These are phyloP conservation scores for Epichloe sylvatica DNA, from an alignment of 2,329 filamentous ascomycete species.

Conservation along the genomic window DNA sequence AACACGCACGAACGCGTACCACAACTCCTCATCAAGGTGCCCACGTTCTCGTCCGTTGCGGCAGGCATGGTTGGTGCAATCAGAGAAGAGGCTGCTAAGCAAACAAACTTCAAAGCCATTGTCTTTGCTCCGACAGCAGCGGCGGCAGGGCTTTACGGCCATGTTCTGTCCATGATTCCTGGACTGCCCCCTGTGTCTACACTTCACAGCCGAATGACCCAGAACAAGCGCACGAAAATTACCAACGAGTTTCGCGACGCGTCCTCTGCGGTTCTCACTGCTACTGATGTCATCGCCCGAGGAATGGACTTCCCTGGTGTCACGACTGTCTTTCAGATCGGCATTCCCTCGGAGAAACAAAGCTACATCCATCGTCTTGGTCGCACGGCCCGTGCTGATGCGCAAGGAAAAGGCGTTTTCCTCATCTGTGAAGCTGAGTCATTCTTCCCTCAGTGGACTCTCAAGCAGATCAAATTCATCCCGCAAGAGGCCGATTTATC, in stretches of 20 bases:
- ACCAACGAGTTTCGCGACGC: conserved; percentile 49
- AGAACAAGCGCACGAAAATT: conserved; percentile 36
- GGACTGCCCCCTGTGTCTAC: conserved; percentile 29
- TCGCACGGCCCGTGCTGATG: conserved; percentile 51
- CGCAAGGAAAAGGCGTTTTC: conserved; percentile 48
- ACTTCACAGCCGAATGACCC: conserved; percentile 38
- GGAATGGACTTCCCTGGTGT: conserved; percentile 63
- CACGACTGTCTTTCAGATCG: conserved; percentile 51
- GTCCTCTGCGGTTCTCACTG: conserved; percentile 42
- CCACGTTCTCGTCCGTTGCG: conserved; percentile 56
- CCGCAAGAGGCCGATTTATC: conserved; percentile 31
- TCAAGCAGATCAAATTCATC: conserved; percentile 41
- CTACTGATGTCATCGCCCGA: conserved; percentile 57
- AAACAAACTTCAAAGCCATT: conserved; percentile 63
- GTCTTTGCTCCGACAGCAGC: conserved; percentile 57
- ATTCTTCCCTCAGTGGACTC: conserved; percentile 34
- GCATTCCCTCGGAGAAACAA: conserved; percentile 44
- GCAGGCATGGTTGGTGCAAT: conserved; percentile 45
- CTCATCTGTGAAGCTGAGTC: conserved; percentile 39
- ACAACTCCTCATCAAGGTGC: conserved; percentile 53
- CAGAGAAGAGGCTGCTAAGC: conserved; percentile 26
- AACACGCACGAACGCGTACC: conserved; percentile 66
- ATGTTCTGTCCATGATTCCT: conserved; percentile 26
- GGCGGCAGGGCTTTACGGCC: conserved; percentile 36
- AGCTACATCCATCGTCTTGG: conserved; percentile 56